A percentile compares a stretch with the other conserved stretches of the same genome.
phyloP scores from a whole-genome alignment of 225 moss, liverwort and hornwort genomes.

The Asterella californica region DNA sequence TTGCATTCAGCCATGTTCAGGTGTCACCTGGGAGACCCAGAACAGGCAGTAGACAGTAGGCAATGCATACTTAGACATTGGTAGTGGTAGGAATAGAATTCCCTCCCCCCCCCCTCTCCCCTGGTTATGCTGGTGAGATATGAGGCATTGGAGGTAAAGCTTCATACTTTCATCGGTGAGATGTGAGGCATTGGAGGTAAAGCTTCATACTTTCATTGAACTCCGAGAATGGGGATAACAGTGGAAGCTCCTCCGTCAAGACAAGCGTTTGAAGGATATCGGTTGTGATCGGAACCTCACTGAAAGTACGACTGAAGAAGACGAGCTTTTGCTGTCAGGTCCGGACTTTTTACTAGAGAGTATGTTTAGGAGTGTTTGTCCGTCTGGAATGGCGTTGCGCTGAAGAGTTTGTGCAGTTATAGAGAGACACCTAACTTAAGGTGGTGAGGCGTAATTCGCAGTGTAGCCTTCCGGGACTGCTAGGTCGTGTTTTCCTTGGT shows the following conservation, averaged over 20 bases:
- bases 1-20: slow-evolving; percentile 8
- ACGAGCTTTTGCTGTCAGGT: background rate
- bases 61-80: slow-evolving; percentile 21
- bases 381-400: background rate
- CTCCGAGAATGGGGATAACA: background rate
- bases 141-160: slow-evolving; percentile 24
- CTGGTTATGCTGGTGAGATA: slow-evolving; percentile 43
- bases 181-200: slow-evolving; percentile 20
- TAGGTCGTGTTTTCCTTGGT: background rate
- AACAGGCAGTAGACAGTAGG: slow-evolving; percentile 29
- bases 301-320: background rate
- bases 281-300: background rate
- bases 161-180: background rate
- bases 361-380: background rate
- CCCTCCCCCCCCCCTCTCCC: too few species aligned
- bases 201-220: slow-evolving; percentile 6
- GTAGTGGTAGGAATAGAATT: slow-evolving; percentile 33
- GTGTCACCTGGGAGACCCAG: slow-evolving; percentile 19
- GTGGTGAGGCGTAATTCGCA: slow-evolving; percentile 9
- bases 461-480: background rate
- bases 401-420: slow-evolving; percentile 7
- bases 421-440: slow-evolving; percentile 10
- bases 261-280: background rate
- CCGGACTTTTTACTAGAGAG: background rate
- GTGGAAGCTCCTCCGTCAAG: slow-evolving; percentile 11